Evolutionary conservation across 768 basidiomycete species (phyloP), one percentile per base, ranked within the genome.

Genomic region (Rossbeevera mucosa): DNA sequence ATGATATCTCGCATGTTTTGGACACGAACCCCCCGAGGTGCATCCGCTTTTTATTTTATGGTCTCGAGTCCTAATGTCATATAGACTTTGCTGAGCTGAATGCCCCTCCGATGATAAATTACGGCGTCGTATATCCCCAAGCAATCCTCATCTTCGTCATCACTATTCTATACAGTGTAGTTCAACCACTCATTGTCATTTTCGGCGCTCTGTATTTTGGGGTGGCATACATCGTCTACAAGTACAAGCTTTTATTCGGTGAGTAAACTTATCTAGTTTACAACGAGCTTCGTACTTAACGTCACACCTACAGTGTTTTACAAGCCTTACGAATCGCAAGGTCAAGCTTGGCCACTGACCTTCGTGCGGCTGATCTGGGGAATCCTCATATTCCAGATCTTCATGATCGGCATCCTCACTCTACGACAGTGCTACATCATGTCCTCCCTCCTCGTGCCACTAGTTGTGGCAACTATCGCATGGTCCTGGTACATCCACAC

Each of bases 151-250:
- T 98, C 67, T 98, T 97, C 70, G 89, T 93, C 56, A 88, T 99
- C 70, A 94, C 91, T 31, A 74, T 99, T 62, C 77, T 94, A 30
- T 98, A 98, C 75, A 94, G 93, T 68, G 88, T 99, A 58, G 88
- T 95, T 12, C 91, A 96, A 55, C 96, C 96, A 0, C 78, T 96
- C 57, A 96, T 98, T 66, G 79, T 98, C 50, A 80, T 96, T 25
- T 98, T 98, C 64, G 92, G 95, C 12, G 91, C 95, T 1, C 73
- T 95, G 47, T 99, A 99, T 72, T 99, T 99, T 60, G 95, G 94
- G n/a, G 75, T 89, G 33, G 91, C 81, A 7, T 99, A 99, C 65
- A 78, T 98, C 5, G 94, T 96, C 3, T 98, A 97, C 80, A 99
- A 99, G 75, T 96, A 98, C 74, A 95, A 96, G 62, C 78, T 98